Base-by-base conservation (phyloP, 805 yeast genomes). In the Middelhovenomyces tepae region DNA sequence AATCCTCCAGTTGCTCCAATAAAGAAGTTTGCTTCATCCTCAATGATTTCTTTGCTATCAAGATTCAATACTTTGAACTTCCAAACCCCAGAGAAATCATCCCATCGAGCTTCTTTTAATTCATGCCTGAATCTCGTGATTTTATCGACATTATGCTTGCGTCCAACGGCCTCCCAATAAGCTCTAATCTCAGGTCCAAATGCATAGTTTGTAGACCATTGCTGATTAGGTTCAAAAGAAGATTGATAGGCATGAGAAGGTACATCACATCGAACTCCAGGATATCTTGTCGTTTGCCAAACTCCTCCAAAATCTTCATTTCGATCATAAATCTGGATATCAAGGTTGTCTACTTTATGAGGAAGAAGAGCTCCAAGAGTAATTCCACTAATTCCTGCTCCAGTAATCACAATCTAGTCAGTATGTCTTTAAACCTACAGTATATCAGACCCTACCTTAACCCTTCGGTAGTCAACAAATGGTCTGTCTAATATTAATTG, bases 371-470 rank as follows among this genome's bases (percentile, higher is more conserved):
- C 36, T 6, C 47, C 53, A 5, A 49, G 35, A 9, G 45, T 30
- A 26, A 51, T 48, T 9, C 56, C 56, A 9, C 53, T 39, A 11
- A 46, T 22, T 7, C 56, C 57, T 2, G 56, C 56, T n/a, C 56
- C 56, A 19, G 52, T 41, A 17, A 43, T 33, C 27, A 38, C 45
- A 19, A 48, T 47, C 25, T 36, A 35, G 28, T 47, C 29, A 6
- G 43, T n/a, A n/a, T n/a, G n/a, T n/a, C n/a, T n/a, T n/a, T n/a
- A n/a, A n/a, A n/a, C n/a, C n/a, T n/a, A n/a, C n/a, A n/a, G n/a
- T n/a, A n/a, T n/a, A n/a, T n/a, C n/a, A n/a, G n/a, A n/a, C n/a
- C n/a, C n/a, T n/a, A n/a, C n/a, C n/a, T n/a, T n/a, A n/a, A n/a
- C n/a, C n/a, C n/a, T n/a, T n/a, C n/a, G n/a, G n/a, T n/a, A n/a